A percentile compares a stretch with the other conserved stretches of the same genome.
Evolutionary conservation across 495 filamentous ascomycete genomes (phyloP).

Genomic region (Pseudoneurospora amorphoporcata): DNA sequence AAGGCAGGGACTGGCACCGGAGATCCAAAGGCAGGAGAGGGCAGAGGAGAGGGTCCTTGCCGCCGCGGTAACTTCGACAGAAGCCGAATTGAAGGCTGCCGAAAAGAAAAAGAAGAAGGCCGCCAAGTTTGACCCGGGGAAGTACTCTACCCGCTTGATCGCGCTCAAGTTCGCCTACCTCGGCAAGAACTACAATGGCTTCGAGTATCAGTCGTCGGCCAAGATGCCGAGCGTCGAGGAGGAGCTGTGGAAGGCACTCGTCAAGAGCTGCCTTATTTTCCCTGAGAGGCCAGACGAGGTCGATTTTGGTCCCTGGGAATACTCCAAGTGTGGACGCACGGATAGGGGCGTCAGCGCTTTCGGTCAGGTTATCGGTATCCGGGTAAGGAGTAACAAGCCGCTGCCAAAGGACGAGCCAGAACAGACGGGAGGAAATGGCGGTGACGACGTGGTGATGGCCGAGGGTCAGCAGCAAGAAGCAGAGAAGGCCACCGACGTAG

Average conservation of each 20-base stretch:
- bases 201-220: slow-evolving; percentile 66
- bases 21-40: neutral
- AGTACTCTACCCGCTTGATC: slow-evolving; percentile 72
- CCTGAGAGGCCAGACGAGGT: slow-evolving; percentile 46
- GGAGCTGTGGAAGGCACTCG: slow-evolving; percentile 79
- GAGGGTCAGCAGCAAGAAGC: neutral
- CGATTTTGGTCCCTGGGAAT: slow-evolving; percentile 73
- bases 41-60: neutral
- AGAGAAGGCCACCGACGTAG: neutral
- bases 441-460: neutral
- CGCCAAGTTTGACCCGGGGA: slow-evolving; percentile 57
- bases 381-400: slow-evolving; percentile 69
- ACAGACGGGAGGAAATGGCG: neutral
- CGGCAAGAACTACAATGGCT: slow-evolving; percentile 81
- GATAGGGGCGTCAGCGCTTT: slow-evolving; percentile 93
- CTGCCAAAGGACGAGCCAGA: slow-evolving; percentile 17
- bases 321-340: slow-evolving; percentile 89
- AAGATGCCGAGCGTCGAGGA: slow-evolving; percentile 75
- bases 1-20: neutral
- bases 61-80: slow-evolving; percentile 3
- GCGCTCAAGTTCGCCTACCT: slow-evolving; percentile 93
- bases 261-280: slow-evolving; percentile 68
- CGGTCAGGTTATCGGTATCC: slow-evolving; percentile 81
- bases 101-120: slow-evolving; percentile 10
- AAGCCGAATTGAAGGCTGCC: slow-evolving; percentile 1